Conservation (phyloP, 768 basidiomycete species). For the Scleroderma citrinum region DNA sequence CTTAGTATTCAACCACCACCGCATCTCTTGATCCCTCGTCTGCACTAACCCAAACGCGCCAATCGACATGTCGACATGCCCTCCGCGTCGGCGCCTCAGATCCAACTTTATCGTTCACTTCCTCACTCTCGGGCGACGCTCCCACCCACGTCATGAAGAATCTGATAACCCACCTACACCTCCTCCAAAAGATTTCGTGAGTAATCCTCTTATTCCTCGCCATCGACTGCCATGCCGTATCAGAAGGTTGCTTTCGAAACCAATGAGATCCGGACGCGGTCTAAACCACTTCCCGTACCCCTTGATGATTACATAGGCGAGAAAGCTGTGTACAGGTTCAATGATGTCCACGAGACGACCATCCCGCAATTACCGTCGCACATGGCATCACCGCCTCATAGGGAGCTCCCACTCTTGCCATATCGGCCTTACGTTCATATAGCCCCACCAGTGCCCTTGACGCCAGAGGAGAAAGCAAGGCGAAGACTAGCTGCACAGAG, state of each 20-base stretch:
- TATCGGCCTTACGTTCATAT: constrained; percentile 3
- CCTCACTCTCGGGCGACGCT: neutral
- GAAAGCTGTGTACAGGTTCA: neutral
- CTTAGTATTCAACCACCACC: neutral
- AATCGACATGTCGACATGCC: neutral
- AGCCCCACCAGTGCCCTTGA: constrained; percentile 9
- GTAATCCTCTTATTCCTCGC: neutral
- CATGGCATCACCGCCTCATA: constrained; percentile 6
- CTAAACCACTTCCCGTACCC: constrained; percentile 19
- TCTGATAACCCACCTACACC: neutral
- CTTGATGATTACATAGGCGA: constrained; percentile 7
- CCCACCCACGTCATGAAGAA: neutral
- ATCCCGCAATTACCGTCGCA: neutral
- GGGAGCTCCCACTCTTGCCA: constrained; percentile 1
- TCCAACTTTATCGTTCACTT: neutral
- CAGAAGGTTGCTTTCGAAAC: neutral
- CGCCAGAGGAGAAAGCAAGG: constrained; percentile 23
- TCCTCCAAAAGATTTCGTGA: neutral
- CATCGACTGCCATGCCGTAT: neutral
- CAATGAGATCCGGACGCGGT: neutral
- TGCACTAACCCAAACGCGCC: neutral
- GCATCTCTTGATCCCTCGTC: neutral
- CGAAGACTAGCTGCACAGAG: constrained; percentile 17
- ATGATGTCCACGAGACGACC: neutral
- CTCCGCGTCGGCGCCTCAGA: neutral